phyloP scores from a whole-genome alignment of 2,329 filamentous ascomycete genomes.

The Akanthomyces lecanii region DNA sequence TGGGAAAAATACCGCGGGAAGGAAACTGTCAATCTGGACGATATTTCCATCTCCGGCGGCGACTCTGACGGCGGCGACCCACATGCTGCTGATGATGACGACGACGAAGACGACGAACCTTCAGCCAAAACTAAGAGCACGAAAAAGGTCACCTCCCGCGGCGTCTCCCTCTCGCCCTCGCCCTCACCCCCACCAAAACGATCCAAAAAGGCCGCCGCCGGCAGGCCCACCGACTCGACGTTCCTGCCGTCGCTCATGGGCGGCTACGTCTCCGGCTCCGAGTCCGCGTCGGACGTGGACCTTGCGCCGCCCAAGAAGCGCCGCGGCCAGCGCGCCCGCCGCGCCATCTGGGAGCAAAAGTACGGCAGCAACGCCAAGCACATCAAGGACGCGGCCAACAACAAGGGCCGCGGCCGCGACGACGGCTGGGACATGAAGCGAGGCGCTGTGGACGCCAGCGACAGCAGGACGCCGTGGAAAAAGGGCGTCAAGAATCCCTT shows the following conservation, averaged over 20 bases:
- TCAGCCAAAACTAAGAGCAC: slow-evolving; percentile 17
- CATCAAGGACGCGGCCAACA: slow-evolving; percentile 39
- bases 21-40: slow-evolving; percentile 36
- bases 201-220: slow-evolving; percentile 24
- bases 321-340: slow-evolving; percentile 72
- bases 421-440: slow-evolving; percentile 55
- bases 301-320: slow-evolving; percentile 63
- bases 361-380: slow-evolving; percentile 69
- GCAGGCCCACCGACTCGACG: slow-evolving; percentile 42
- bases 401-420: slow-evolving; percentile 34
- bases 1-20: slow-evolving; percentile 30
- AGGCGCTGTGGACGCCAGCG: slow-evolving; percentile 47
- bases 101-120: slow-evolving; percentile 23
- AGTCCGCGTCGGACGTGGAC: slow-evolving; percentile 65
- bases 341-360: slow-evolving; percentile 77
- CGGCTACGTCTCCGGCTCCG: slow-evolving; percentile 74
- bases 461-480: slow-evolving; percentile 48
- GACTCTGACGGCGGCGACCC: slow-evolving; percentile 20
- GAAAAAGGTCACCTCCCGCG: slow-evolving; percentile 19
- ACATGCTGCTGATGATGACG: slow-evolving; percentile 27
- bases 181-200: slow-evolving; percentile 25
- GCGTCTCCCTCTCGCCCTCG: slow-evolving; percentile 24
- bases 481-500: slow-evolving; percentile 42
- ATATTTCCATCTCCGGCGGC: slow-evolving; percentile 37
- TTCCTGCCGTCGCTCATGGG: slow-evolving; percentile 75